Evolutionary conservation across 2,329 filamentous ascomycete species (phyloP), one percentile per base, ranked within the genome.

Genomic region (Coniochaeta hoffmannii): DNA sequence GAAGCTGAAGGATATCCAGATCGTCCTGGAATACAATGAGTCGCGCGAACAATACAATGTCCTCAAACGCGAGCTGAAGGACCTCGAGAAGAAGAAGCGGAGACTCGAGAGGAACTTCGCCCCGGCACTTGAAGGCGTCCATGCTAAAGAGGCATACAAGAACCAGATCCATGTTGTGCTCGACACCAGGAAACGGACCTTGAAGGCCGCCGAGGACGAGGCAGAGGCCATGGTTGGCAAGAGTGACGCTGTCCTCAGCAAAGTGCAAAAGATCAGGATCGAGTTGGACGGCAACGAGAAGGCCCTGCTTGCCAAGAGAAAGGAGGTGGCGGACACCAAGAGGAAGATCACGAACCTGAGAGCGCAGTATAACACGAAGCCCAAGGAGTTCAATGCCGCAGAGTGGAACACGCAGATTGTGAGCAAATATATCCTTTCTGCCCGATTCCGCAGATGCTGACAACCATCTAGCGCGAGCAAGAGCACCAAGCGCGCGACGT

Each of bases 351-450:
- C 77, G 2, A 73, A 74, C 7, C 71, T 92, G n/a, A 79, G 88
- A 65, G 83, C 79, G 5, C 78, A 82, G 58, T 70, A 84, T 60
- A 80, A 84, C 56, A 80, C 85, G 44, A 76, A 77, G 12, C 85
- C 87, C 0, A 74, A 79, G 0, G 79, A 85, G 6, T 90, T 94
- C 64, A 85, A 94, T 65, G 70, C 82, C 10, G 74, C 78, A 5
- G 82, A 82, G 4, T 92, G 85, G 73, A 94, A 93, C 61, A 80
- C 83, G 53, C 82, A 82, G 59, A 86, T 91, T 68, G 87, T 89
- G 71, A 70, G 85, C 76, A 9, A 11, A n/a, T n/a, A n/a, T n/a
- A n/a, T 19, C 34, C 31, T 14, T 12, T 14, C 6, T 55, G 3
- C 9, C 44, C 6, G 8, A 32, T 36, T 30, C 10, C 4, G 30